Conservation (phyloP, 2,329 filamentous ascomycete species). For the Colletotrichum echinochloae region DNA sequence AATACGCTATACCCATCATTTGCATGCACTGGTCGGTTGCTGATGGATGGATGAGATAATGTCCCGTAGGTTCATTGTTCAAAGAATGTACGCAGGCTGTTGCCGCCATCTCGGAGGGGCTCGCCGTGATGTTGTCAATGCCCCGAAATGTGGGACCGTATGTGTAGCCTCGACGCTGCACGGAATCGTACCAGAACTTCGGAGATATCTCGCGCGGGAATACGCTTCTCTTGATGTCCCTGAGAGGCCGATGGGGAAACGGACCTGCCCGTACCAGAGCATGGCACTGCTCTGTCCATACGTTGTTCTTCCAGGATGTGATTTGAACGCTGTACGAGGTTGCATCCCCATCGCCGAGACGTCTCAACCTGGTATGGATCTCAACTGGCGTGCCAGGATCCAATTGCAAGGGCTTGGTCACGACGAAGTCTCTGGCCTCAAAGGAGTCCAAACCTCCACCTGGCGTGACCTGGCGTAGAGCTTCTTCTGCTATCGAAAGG, state of each 20-base stretch:
- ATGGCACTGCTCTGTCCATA: conserved; percentile 47
- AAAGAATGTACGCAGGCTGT: conserved; percentile 35
- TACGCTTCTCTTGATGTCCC: conserved; percentile 15
- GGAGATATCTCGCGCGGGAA: not conserved
- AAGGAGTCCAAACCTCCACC: too few species aligned
- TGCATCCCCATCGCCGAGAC: conserved; percentile 23
- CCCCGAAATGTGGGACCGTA: conserved; percentile 49
- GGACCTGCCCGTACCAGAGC: not conserved
- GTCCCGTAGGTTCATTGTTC: not conserved
- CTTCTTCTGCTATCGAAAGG: conserved; percentile 12
- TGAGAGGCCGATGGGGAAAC: too few species aligned
- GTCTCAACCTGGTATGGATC: conserved; percentile 48
- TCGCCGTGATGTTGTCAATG: conserved; percentile 43
- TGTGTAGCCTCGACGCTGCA: conserved; percentile 46
- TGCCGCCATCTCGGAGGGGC: conserved; percentile 34
- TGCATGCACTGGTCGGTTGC: conserved; percentile 53
- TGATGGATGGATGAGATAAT: conserved; percentile 53
- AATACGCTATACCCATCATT: conserved; percentile 43
- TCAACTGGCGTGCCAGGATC: conserved; percentile 46
- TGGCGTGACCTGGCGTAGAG: conserved; percentile 5
- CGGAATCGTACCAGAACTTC: conserved; percentile 44
- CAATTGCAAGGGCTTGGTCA: conserved; percentile 27
- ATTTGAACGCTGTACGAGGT: conserved; percentile 50
- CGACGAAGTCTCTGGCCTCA: conserved; percentile 42
- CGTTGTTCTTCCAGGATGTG: conserved; percentile 44